Base-by-base conservation (phyloP, 2,329 filamentous ascomycete species). In the Huntiella bhutanensis region DNA sequence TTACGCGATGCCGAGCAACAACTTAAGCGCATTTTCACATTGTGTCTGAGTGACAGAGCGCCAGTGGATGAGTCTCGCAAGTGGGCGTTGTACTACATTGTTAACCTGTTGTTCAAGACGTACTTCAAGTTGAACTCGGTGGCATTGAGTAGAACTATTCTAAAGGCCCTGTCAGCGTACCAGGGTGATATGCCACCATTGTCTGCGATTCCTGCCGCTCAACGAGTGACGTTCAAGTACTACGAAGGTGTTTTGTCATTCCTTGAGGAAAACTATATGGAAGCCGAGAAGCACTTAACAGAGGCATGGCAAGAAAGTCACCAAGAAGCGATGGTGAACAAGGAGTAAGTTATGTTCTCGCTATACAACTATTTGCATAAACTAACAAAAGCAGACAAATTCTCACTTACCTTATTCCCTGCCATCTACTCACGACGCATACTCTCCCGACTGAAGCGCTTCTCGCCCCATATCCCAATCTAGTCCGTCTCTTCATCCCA, bases 81-180 rank as follows among this genome's bases (percentile, higher is more conserved):
- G 73, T 98, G 91, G 91, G 92, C 85, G 5, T 82, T 94, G 41
- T 98, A 98, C 65, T 87, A 86, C 60, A 80, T 88, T 53, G 85
- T 87, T 57, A 96, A 94, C 58, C 71, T 98, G 5, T 69, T 95
- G 11, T 98, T 98, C 74, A 96, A 96, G 64, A 96, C 87, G 1
- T 95, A 96, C 61, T 98, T 98, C 68, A 92, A 84, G 66, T 69
- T 96, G 52, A 94, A 93, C 63, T 83, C 82, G 33, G 80, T 92
- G 48, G 78, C 77, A n/a, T 68, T 96, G 15, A 93, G 80, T 13
- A 86, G 91, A 59, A 95, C 91, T 53, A 80, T 96, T 43, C 68
- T 98, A 41, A 83, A 80, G 53, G 86, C 85, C 0, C 69, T 98
- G 41, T 71, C 79, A 41, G 87, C 86, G 10, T 80, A 82, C 46